Evolutionary conservation across 495 filamentous ascomycete species (phyloP), one percentile per base, ranked within the genome.

Genomic region (Baudoinia panamericana): DNA sequence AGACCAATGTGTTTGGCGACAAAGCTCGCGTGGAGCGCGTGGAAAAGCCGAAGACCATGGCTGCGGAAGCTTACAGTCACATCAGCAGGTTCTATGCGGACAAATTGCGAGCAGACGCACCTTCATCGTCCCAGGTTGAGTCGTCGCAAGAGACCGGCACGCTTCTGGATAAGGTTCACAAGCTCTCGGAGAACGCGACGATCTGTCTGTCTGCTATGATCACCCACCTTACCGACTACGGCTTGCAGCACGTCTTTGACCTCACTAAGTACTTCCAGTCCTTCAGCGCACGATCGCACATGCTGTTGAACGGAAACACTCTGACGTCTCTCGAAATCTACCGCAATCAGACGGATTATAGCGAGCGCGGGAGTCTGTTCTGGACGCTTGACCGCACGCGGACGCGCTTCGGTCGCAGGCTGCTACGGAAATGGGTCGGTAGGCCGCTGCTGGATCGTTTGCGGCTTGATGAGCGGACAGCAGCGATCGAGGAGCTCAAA

Each of bases 171-270:
- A 84, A 88, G 39, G 84, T 96, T 17, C 64, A 94, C 38, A 78
- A 76, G 31, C 65, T 99, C 12, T 76, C 88, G 0, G 84, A 93
- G 50, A 67, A 82, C 29, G 84, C 93, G 30, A 93, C 81, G 0
- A 75, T 93, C 19, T 96, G 92, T 61, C 70, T 99, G 11, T 95
- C 90, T 18, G 79, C 88, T 6, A 94, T 99, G 86, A 96, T 99
- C 45, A 82, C 75, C 6, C 87, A 99, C 54, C 67, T 99, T 60
- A 76, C 78, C 19, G 86, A 92, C 39, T 99, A 96, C 47, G 87
- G 86, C 1, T 67, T 99, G 28, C 80, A 99, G 55, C 87, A 99
- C 63, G 83, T 99, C 25, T 93, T 99, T 50, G 82, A 94, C 54
- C 60, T 99, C 23, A 96, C 90, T 6, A 94, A 93, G 47, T 93